Evolutionary conservation across 306 rosid species (phyloP).

Genomic region (Erythrophleum fordii): DNA sequence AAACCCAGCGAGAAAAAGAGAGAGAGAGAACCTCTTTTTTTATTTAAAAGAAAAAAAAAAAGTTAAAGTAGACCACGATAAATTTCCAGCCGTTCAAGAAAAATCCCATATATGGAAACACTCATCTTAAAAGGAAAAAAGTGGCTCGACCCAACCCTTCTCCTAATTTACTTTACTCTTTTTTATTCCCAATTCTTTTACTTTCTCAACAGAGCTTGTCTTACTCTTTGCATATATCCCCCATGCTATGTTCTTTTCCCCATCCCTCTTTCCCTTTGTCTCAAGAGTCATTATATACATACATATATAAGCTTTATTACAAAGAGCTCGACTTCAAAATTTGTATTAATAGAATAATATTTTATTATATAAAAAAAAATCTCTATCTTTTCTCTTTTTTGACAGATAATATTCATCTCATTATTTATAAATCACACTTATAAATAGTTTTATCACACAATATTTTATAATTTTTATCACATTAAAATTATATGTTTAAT

Average conservation of each 20-base stretch:
- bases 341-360: too few relatives aligned
- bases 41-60: neutral
- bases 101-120: constrained; percentile 48
- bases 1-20: neutral
- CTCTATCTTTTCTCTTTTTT: too few relatives aligned
- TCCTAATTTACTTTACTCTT: neutral
- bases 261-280: neutral
- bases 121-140: constrained; percentile 29
- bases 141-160: constrained; percentile 9
- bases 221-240: constrained; percentile 25
- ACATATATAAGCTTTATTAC: too few relatives aligned
- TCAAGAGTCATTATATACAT: too few relatives aligned
- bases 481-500: too few relatives aligned
- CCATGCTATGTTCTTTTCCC: neutral
- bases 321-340: too few relatives aligned
- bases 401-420: too few relatives aligned
- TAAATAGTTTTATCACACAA: too few relatives aligned
- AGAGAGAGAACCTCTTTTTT: neutral
- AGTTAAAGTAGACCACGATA: neutral
- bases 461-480: too few relatives aligned
- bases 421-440: too few relatives aligned
- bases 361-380: too few relatives aligned
- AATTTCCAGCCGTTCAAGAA: constrained; percentile 47
- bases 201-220: constrained; percentile 20
- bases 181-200: constrained; percentile 12